Base-by-base conservation (phyloP, 306 rosid genomes). In the Quercus aquifolioides region DNA sequence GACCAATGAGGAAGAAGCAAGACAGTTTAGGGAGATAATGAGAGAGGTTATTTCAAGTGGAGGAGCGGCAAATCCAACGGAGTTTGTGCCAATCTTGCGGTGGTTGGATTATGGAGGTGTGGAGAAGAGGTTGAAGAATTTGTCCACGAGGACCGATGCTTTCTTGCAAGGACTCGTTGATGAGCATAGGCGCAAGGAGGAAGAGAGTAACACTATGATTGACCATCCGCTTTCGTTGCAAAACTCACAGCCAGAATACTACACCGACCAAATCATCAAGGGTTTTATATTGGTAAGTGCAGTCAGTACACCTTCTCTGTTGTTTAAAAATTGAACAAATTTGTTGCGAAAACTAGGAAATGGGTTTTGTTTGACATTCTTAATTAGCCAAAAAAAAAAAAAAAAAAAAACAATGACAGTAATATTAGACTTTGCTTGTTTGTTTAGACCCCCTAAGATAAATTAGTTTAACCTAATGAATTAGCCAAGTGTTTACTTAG, bases 21-120 rank as follows among this genome's bases (percentile, higher is more conserved):
- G 20, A 78, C 52, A 38, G 35, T 89, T 89, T 49, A 83, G 86
- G 38, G 84, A 83, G 5, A 25, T 74, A 1, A 76, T 84, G 73
- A 59, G 76, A 31, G 83, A 91, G 79, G 14, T 75, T 0, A 2
- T 51, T 0, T 12, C 38, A 9, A 3, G n/a, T 2, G 82, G 78
- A 2, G 79, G 87, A 26, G 88, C 69, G 2, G 60, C 84, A 0
- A 72, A 84, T 33, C 79, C 79, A 0, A 83, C 72, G 1, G 90
- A 92, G 55, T 90, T 86, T 26, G 31, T 90, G 18, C 91, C 92
- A 2, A 0, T 91, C 7, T 8, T 85, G 19, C 73, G 78, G 23
- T 89, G 78, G 85, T 13, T 88, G 59, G 88, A 87, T 69, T 80
- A 55, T 14, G 38, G 65, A 1, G 38, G 87, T 6, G 33, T 5